These are phyloP conservation scores for Linum tenue DNA, from an alignment of 345 rosid genomes.

Conservation along the genomic window DNA sequence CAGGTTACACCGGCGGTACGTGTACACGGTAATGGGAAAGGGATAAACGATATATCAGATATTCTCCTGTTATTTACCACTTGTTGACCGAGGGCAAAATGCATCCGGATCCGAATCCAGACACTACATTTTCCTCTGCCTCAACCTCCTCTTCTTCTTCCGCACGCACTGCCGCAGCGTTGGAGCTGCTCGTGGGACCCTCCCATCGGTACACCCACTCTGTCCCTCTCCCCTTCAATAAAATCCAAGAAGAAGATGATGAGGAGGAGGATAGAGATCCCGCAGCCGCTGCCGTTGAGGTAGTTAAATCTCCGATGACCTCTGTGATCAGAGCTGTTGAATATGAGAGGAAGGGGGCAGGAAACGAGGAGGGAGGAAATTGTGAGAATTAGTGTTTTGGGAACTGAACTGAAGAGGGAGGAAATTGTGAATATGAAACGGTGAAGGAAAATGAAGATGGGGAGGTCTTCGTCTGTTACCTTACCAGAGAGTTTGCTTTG, in stretches of 20 bases:
- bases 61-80: too few species aligned
- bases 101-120: neutral
- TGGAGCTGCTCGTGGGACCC: slow-evolving; percentile 53
- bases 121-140: slow-evolving; percentile 5
- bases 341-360: neutral
- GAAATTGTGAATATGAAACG: too few species aligned
- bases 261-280: neutral
- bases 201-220: slow-evolving; percentile 50
- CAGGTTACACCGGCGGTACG: too few species aligned
- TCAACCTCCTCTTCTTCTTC: slow-evolving; percentile 20
- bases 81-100: too few species aligned
- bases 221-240: slow-evolving; percentile 35
- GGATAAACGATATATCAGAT: too few species aligned
- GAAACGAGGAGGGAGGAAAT: too few species aligned
- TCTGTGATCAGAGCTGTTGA: neutral
- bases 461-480: too few species aligned
- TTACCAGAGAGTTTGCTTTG: too few species aligned
- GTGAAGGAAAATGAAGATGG: too few species aligned
- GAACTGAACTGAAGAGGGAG: too few species aligned
- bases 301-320: neutral
- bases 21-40: too few species aligned
- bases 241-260: slow-evolving; percentile 22
- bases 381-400: too few species aligned
- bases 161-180: slow-evolving; percentile 20
- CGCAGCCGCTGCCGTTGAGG: slow-evolving; percentile 1